Evolutionary conservation across 129 eudicot species (phyloP), one percentile per base, ranked within the genome.

Genomic region (Lactuca sativa): DNA sequence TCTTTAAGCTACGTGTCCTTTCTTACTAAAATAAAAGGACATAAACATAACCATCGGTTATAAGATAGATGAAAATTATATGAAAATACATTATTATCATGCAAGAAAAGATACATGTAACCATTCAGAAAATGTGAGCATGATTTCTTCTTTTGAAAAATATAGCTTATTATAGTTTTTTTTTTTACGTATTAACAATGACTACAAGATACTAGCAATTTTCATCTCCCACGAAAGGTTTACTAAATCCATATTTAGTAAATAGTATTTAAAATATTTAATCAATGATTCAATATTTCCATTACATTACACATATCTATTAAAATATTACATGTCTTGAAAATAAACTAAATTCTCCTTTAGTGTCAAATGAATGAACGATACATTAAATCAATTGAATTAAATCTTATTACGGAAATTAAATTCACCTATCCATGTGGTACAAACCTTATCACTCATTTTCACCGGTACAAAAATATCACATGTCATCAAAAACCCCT

Each of bases 361-460:
- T 12, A 12, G 2, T 43, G 49, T 43, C 49, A 43, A 43, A 8
- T 25, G 30, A 6, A 36, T 36, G 38, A 4, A 36, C 0, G 38
- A 36, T 36, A 1, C 49, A 43, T 43, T 43, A 43, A 8, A 43
- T 43, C 49, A 43, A 43, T 43, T 43, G 13, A 25, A 25, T 25
- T 25, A 17, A 56, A 59, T 34, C 47, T 60, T 60, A 36, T 60
- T 31, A 65, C 52, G 52, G 15, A 13, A 25, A 30, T 31, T 34
- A 12, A 34, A 54, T 55, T 68, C 2, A 68, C 62, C 13, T 4
- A 37, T 68, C 34, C 34, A 17, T 43, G 72, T 44, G 36, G 68
- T 59, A 17, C 62, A 67, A 61, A 76, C 81, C 81, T 76, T 61
- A 76, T 76, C 75, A 41, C 75, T 57, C 16, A 69, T 7, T 69